Evolutionary conservation across 1,284 basidiomycete species (phyloP), one percentile per base, ranked within the genome.

Genomic region (Rhodotorula sp.): DNA sequence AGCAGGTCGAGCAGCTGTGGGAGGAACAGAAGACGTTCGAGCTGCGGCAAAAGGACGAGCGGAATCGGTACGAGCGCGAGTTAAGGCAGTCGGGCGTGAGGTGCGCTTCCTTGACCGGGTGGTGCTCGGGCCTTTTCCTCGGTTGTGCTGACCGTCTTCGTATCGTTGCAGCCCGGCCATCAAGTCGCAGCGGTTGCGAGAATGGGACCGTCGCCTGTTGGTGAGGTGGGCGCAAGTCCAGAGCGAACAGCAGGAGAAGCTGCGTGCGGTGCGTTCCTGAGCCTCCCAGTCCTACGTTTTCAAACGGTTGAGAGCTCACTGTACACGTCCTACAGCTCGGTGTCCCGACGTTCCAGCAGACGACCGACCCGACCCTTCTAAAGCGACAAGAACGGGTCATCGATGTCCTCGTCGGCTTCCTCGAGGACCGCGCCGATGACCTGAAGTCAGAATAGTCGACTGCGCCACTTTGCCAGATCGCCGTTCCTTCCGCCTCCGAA

Each of bases 321-420:
- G 6, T 17, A 5, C 4, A 13, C 27, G 5, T 7, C 8, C 0
- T 20, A 19, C 63, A 74, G 72, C 52, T 74, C 39, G 69, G 69
- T 47, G 57, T 74, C 4, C 72, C 72, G 11, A 66, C 69, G 10
- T 71, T 74, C 54, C 61, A 65, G 27, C 51, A 49, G 30, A 71
- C 72, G 8, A 34, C 52, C 19, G 72, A 71, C 30, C 52, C 59
- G 30, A 71, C 62, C 4, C 20, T 70, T 17, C 59, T 67, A 30
- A 71, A 66, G 49, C 60, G 66, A 20, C 71, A 73, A 44, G 72
- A 71, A 32, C 57, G 72, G 3, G 69, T 73, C n/a, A 62, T 73
- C 54, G 48, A 44, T 32, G 67, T 73, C n/a, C 62, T 73, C 58
- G 64, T 73, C 59, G 69, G 72, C 34, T 68, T 73, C 34, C 51